phyloP scores from a whole-genome alignment of 331 rosid species.

The Rhamnella rubrinervis region DNA sequence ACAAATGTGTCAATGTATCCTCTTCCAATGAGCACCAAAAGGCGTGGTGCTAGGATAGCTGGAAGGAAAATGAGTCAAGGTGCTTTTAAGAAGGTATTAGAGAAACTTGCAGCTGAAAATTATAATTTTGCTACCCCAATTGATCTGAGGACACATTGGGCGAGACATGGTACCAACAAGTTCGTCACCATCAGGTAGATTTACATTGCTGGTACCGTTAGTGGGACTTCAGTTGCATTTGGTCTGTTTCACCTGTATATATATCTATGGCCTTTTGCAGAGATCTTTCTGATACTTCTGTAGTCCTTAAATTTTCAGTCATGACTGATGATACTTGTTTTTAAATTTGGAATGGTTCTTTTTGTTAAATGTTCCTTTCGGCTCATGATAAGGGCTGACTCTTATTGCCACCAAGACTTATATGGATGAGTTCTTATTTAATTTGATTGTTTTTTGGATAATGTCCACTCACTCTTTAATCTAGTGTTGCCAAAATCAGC shows the following conservation, averaged over 20 bases:
- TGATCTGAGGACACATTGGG: slow-evolving; percentile 89
- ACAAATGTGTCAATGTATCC: slow-evolving; percentile 85
- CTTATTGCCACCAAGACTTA: slow-evolving; percentile 28
- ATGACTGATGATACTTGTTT: slow-evolving; percentile 29
- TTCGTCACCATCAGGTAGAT: slow-evolving; percentile 93
- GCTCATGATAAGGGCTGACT: slow-evolving; percentile 30
- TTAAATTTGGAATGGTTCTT: slow-evolving; percentile 25
- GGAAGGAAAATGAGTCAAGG: slow-evolving; percentile 98
- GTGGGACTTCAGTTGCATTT: slow-evolving; percentile 21
- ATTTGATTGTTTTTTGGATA: slow-evolving; percentile 20
- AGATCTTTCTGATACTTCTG: slow-evolving; percentile 29
- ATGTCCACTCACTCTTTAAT: slow-evolving; percentile 11
- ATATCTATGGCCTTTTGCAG: slow-evolving; percentile 50
- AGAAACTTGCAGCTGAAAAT: slow-evolving; percentile 92
- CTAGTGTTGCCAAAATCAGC: not conserved
- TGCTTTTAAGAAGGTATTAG: slow-evolving; percentile 93
- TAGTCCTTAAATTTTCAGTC: slow-evolving; percentile 31
- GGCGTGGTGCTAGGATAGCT: slow-evolving; percentile 95
- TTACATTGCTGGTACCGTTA: slow-evolving; percentile 26
- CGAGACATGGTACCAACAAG: slow-evolving; percentile 97
- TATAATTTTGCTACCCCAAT: slow-evolving; percentile 78
- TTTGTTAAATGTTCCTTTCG: slow-evolving; percentile 27
- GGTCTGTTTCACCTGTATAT: slow-evolving; percentile 49
- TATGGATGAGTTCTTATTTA: slow-evolving; percentile 34
- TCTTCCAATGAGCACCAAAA: slow-evolving; percentile 92